Evolutionary conservation across 192 early-diverging fungal genomes (phyloP).

Genomic region (Backusella sp.): DNA sequence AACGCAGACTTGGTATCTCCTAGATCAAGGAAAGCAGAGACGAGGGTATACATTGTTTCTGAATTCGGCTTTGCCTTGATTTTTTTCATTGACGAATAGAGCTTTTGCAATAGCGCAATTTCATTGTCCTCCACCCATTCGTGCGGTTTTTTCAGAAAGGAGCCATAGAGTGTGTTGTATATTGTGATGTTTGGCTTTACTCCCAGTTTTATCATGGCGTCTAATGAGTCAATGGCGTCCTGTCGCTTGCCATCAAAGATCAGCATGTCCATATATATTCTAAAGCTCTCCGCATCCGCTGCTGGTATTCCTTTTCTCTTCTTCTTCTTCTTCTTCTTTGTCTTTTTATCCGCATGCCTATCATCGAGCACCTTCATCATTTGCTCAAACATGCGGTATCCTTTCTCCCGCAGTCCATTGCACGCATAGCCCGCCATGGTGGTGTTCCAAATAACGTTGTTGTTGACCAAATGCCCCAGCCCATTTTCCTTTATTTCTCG

Average conservation of each 20-base stretch:
- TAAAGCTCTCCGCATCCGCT: conserved; percentile 29
- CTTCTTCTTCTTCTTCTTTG: not conserved
- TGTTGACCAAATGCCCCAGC: not conserved
- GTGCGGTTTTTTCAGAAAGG: conserved; percentile 6
- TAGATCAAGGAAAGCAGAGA: conserved; percentile 34
- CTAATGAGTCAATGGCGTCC: conserved; percentile 14
- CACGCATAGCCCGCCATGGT: conserved; percentile 27
- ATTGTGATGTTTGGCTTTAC: conserved; percentile 21
- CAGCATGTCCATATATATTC: conserved; percentile 30
- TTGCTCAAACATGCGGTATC: conserved; percentile 25
- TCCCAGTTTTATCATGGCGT: not conserved
- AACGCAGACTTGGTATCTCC: conserved; percentile 32
- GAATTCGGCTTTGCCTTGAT: conserved; percentile 24
- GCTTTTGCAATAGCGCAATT: not conserved
- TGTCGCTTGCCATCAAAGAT: conserved; percentile 5
- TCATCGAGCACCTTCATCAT: conserved; percentile 14
- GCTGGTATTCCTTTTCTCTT: not conserved
- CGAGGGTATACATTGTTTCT: conserved; percentile 32
- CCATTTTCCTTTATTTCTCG: conserved; percentile 3
- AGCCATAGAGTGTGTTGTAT: conserved; percentile 30
- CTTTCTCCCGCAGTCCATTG: conserved; percentile 25
- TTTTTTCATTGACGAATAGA: conserved; percentile 25
- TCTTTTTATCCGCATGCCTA: not conserved
- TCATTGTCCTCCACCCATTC: conserved; percentile 2
- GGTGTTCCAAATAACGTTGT: conserved; percentile 33